Evolutionary conservation across 228 moss, liverwort and hornwort species (phyloP).

Genomic region (Sphagnum fallax): DNA sequence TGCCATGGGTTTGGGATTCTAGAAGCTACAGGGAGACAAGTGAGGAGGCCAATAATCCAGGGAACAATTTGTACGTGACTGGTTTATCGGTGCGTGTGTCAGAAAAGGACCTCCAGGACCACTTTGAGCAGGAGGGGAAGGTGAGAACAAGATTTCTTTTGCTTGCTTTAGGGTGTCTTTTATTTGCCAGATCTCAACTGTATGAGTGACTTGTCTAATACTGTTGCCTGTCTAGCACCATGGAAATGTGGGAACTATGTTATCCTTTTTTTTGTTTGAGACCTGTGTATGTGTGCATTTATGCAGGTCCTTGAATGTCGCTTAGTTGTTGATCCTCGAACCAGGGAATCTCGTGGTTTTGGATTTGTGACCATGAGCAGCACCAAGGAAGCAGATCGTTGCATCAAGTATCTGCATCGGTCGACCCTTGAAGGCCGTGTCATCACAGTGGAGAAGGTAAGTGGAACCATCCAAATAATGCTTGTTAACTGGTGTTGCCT

Average conservation of each 20-base stretch:
- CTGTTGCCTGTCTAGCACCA: too few species aligned
- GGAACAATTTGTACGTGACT: constrained; percentile 59
- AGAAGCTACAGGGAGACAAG: constrained; percentile 23
- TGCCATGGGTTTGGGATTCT: background rate
- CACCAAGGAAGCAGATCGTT: constrained; percentile 88
- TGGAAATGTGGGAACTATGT: too few species aligned
- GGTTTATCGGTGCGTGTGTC: constrained; percentile 53
- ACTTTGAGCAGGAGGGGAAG: constrained; percentile 53
- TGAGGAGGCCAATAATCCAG: constrained; percentile 39
- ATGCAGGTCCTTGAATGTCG: constrained; percentile 87
- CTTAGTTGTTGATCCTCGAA: constrained; percentile 85
- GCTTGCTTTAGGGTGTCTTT: too few species aligned
- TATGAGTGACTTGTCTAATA: too few species aligned
- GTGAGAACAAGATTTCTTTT: constrained; percentile 4
- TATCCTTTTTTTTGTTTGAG: too few species aligned
- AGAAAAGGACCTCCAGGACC: constrained; percentile 53
- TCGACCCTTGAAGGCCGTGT: constrained; percentile 92
- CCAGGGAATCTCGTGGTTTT: constrained; percentile 90
- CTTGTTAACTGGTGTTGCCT: constrained; percentile 19
- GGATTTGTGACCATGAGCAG: constrained; percentile 99
- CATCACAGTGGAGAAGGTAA: constrained; percentile 97
- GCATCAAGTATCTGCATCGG: constrained; percentile 93
- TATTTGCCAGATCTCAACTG: too few species aligned
- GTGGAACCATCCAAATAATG: constrained; percentile 21
- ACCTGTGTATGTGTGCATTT: too few species aligned